Evolutionary conservation across 805 yeast species (phyloP).

Genomic region (Blastobotrys mokoenaii): DNA sequence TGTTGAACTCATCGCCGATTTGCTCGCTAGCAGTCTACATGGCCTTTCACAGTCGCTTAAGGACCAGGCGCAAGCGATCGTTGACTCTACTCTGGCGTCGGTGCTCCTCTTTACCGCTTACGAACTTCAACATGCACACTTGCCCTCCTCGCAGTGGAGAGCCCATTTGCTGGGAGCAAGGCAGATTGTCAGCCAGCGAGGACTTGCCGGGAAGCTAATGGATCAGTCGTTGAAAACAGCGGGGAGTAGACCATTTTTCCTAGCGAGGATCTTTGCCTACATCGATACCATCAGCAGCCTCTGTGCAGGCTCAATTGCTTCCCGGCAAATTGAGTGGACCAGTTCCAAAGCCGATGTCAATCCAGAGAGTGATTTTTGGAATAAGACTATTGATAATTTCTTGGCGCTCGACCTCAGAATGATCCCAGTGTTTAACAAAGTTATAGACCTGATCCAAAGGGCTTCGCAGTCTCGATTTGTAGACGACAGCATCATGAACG

Average conservation of each 20-base stretch:
- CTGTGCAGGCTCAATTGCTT: too few species aligned
- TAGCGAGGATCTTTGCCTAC: slow-evolving; percentile 62
- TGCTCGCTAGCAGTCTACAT: slow-evolving; percentile 47
- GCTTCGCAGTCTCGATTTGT: too few species aligned
- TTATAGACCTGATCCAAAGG: too few species aligned
- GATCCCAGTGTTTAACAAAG: too few species aligned
- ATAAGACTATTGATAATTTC: too few species aligned
- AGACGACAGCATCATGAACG: too few species aligned
- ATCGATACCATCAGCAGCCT: slow-evolving; percentile 41
- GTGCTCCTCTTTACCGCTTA: slow-evolving; percentile 52
- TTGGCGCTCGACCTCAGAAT: too few species aligned
- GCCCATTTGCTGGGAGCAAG: slow-evolving; percentile 61
- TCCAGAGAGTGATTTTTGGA: too few species aligned
- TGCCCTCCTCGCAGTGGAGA: slow-evolving; percentile 39
- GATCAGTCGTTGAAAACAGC: background rate
- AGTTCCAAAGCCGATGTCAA: too few species aligned
- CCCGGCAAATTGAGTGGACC: too few species aligned
- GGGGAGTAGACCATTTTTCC: slow-evolving; percentile 27
- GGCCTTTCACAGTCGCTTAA: slow-evolving; percentile 44
- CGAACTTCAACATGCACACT: slow-evolving; percentile 35
- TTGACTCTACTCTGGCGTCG: slow-evolving; percentile 57
- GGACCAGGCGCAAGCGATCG: slow-evolving; percentile 43
- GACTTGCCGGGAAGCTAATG: slow-evolving; percentile 20
- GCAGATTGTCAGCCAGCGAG: slow-evolving; percentile 49
- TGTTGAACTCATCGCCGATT: slow-evolving; percentile 37